Base-by-base conservation (phyloP, 176 grass and related monocot genomes). In the Juncus inflexus region DNA sequence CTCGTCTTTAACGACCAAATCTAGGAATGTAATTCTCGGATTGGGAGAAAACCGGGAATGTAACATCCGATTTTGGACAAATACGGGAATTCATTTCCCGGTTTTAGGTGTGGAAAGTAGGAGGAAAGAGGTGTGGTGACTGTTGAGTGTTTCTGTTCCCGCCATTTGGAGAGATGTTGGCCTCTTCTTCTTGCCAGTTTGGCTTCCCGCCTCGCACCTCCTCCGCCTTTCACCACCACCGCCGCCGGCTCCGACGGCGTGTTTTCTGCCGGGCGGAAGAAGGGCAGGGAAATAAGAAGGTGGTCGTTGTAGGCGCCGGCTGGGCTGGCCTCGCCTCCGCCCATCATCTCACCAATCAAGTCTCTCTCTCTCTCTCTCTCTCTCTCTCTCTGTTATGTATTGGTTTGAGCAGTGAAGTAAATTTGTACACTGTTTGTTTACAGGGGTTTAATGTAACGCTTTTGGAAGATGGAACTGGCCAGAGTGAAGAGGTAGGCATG, bases 401-500 rank as follows among this genome's bases (percentile, higher is more conserved):
- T 40, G 9, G n/a, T 72, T 9, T 40, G 12, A 58, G 1, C 9
- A 13, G 1, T 39, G 13, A 40, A 42, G 12, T 16, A 49, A 42
- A 15, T 12, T 52, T 2, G 9, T 3, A 35, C 15, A 50, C 12
- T 45, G n/a, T 40, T 12, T 67, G 55, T 6, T 40, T 53, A 47
- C 83, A 95, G 84, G 87, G 81, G 2, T 90, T 83, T 56, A 81
- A 90, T 58, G 87, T 88, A 40, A 90, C 78, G 13, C 86, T 95
- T 62, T 60, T 95, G 39, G 80, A 69, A 42, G 45, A 78, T 3
- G 91, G 80, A 35, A 83, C 56, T 64, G 56, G 67, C 38, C 86
- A 83, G 11, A 71, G 67, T 0, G 86, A 87, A 77, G 91, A 95
- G 84, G 64, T 87, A 53, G 78, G 81, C 49, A 69, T 87, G 38